A percentile compares a stretch with the other conserved stretches of the same genome.
Evolutionary conservation across 305 asterid species (phyloP).

Genomic region (Fraxinus sp.): DNA sequence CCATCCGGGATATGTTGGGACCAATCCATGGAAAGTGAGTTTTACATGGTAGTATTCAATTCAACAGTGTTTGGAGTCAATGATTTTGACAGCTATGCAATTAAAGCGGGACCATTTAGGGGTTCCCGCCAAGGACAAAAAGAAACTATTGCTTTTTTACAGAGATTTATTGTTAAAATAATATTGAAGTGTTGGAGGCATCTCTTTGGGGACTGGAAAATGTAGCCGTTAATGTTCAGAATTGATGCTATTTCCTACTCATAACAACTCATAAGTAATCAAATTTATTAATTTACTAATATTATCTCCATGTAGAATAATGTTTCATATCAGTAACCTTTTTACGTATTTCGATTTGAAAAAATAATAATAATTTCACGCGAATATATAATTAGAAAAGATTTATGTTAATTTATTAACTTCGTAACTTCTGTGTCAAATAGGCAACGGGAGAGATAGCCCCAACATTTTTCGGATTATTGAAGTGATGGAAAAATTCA

Average conservation of each 20-base stretch:
- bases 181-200: slow-evolving; percentile 5
- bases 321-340: not conserved
- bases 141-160: not conserved
- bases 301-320: not conserved
- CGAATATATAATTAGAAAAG: not conserved
- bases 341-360: not conserved
- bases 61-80: slow-evolving; percentile 5
- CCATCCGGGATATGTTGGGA: not conserved
- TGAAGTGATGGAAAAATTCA: not conserved
- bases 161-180: not conserved
- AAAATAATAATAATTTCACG: not conserved
- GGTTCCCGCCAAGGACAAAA: slow-evolving; percentile 21
- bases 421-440: not conserved
- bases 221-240: slow-evolving; percentile 22
- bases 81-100: slow-evolving; percentile 17
- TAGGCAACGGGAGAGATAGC: not conserved
- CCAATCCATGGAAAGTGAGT: not conserved
- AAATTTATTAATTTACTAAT: too few relatives aligned
- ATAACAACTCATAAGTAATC: too few relatives aligned
- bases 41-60: not conserved
- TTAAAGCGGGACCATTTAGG: not conserved
- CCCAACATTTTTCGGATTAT: not conserved
- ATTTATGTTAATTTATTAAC: not conserved
- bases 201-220: slow-evolving; percentile 25
- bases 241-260: not conserved